These are phyloP conservation scores for Exserohilum rostratum DNA, from an alignment of 2,329 filamentous ascomycete genomes.

Conservation along the genomic window DNA sequence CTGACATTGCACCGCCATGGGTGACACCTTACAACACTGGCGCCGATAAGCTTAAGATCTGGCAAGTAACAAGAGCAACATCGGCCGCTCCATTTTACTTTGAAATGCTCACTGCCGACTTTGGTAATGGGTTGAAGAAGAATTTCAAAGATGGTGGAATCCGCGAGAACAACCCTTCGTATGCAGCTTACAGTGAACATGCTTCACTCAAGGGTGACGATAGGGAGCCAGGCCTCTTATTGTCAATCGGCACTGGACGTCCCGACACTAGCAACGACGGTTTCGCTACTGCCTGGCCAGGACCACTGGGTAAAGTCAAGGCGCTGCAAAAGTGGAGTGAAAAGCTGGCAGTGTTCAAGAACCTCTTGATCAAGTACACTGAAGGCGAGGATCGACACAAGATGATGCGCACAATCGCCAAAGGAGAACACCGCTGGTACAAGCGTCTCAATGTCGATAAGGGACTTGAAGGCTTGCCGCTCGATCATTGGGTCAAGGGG, in stretches of 20 bases:
- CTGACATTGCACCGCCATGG: conserved; percentile 51
- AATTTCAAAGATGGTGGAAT: conserved; percentile 60
- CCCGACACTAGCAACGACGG: conserved; percentile 54
- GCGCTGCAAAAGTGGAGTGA: conserved; percentile 55
- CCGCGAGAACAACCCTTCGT: conserved; percentile 57
- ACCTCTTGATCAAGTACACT: conserved; percentile 59
- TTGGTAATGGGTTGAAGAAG: conserved; percentile 39
- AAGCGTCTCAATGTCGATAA: conserved; percentile 56
- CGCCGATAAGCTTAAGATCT: conserved; percentile 55
- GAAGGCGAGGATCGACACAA: conserved; percentile 57
- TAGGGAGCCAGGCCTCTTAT: conserved; percentile 52
- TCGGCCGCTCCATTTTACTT: conserved; percentile 61
- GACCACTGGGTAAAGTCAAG: conserved; percentile 51
- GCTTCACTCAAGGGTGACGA: conserved; percentile 53
- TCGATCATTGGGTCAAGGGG: conserved; percentile 56
- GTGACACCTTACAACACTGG: conserved; percentile 57
- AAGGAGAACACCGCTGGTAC: conserved; percentile 58
- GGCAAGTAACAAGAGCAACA: conserved; percentile 59
- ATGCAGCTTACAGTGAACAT: conserved; percentile 56
- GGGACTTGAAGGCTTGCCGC: conserved; percentile 53
- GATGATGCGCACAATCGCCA: conserved; percentile 54
- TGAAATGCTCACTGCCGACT: conserved; percentile 54
- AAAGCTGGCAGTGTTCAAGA: conserved; percentile 57
- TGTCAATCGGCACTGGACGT: conserved; percentile 56
- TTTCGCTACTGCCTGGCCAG: conserved; percentile 55